Base-by-base conservation (phyloP, 2,329 filamentous ascomycete species). In the Amauroascus niger region DNA sequence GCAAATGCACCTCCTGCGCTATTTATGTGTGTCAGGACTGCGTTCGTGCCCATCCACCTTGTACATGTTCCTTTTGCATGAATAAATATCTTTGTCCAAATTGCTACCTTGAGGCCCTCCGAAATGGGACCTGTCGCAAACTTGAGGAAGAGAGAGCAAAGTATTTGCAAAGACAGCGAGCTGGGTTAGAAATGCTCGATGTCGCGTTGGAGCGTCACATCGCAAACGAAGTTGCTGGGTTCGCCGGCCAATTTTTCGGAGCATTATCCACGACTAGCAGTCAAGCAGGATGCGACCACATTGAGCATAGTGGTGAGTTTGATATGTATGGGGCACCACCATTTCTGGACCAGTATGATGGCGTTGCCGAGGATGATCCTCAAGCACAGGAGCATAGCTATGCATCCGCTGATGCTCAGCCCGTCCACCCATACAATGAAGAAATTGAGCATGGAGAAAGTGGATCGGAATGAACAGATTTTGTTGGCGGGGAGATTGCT, bases 1-100 rank as follows among this genome's bases (percentile, higher is more conserved):
- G 67, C 24, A 70, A 76, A 65, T 76, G 74, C 59, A 68, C 67
- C 11, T 66, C 65, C 35, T 76, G 74, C 61, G 69, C 69, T 7
- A 67, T 75, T 13, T 65, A 73, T 56, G 71, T 76, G 7, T 76
- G 74, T 57, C 66, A 71, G 55, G 71, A 74, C 37, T 76, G 73
- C 55, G 60, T 71, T 9, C 61, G 60, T 8, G 61, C 60, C 11
- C 62, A 71, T 37, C 69, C 71, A n/a, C 68, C 69, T 7, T 74
- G 72, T 61, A 69, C 66, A 32, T 74, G 71, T 59, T 66, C 69
- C 24, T 72, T 70, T 59, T 74, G 72, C 57, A 64, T 69, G 47
- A 61, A 64, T 26, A 70, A 73, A 57, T 74, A 73, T 53, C 59
- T 68, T 33, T 74, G 72, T 55, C 72, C 71, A 4, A 74, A 73